Base-by-base conservation (phyloP, 2,329 filamentous ascomycete species). In the Neonectria neomacrospora region DNA sequence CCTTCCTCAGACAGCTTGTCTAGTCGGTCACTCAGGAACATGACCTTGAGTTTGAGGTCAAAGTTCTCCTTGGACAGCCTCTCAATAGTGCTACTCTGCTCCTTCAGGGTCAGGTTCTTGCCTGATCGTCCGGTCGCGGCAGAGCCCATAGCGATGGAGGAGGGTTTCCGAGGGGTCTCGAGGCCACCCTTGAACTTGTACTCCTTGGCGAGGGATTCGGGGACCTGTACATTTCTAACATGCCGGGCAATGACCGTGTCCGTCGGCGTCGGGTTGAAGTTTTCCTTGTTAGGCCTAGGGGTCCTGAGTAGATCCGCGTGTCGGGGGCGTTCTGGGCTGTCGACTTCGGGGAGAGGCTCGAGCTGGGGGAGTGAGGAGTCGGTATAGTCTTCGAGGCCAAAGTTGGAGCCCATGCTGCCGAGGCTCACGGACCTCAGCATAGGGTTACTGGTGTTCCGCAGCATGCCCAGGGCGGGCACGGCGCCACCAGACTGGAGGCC, bases 1-100 rank as follows among this genome's bases (percentile, higher is more conserved):
- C 94, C 94, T 80, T 98, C 95, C 76, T 98, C 95, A 1, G 94
- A 97, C 44, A 96, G 87, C 75, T 95, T 96, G 78, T 97, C 94
- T 20, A 99, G 82, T 2, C 95, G 91, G 77, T 98, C 93, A 73
- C 95, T 96, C 52, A 99, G 86, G 75, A 97, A 99, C 84, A 97
- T 96, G 68, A 98, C 96, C 77, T 97, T 96, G 79, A 98, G 89
- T 79, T 98, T 97, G 58, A 98, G 82, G 76, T 97, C 95, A 76
- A 98, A 99, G 69, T 99, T 99, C 78, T 99, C 96, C 80, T 99
- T 99, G 64, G 93, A 96, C 2, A 98, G 85, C 63, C 94, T 90
- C 78, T 99, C 96, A 67, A 99, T 97, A 14, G 95, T 98, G 79
- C 91, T 97, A 75, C 95, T 97, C 79, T 99, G 96, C 79, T 99